phyloP scores from a whole-genome alignment of 495 filamentous ascomycete species.

The Collariella sp. region DNA sequence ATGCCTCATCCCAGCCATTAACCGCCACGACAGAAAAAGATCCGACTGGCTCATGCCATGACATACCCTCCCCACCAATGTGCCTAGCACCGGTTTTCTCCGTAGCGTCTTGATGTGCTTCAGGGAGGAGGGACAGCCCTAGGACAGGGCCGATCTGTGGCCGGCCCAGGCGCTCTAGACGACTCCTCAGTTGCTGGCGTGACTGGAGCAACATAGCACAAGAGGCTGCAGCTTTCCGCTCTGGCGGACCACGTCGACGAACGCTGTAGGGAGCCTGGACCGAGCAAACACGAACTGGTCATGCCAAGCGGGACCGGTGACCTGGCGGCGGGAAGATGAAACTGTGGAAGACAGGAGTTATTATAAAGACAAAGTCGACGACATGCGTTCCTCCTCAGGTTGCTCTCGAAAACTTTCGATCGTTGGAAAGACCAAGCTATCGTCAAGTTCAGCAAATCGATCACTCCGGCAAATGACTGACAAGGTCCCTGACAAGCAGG shows the following conservation, averaged over 20 bases:
- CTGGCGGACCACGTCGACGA: conserved; percentile 6
- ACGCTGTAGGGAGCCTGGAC: background rate
- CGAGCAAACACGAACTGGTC: background rate
- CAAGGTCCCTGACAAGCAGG: no score
- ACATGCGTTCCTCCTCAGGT: no score
- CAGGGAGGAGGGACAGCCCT: background rate
- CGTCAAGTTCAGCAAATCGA: no score
- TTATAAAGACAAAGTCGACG: background rate
- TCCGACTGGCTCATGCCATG: conserved; percentile 1
- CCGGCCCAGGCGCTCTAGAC: background rate
- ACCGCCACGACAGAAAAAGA: conserved; percentile 2
- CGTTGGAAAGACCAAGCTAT: no score
- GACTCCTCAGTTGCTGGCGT: background rate
- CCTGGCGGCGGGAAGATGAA: background rate
- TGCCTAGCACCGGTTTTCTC: background rate
- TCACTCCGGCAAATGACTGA: no score
- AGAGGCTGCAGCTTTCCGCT: conserved; percentile 5
- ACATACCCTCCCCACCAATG: background rate
- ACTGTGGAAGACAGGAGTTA: background rate
- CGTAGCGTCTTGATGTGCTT: background rate
- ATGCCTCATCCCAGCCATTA: background rate
- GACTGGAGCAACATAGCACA: background rate
- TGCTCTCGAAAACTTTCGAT: no score
- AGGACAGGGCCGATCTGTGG: background rate
- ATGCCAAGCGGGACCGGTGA: background rate